phyloP scores from a whole-genome alignment of 2,329 filamentous ascomycete species.

The Talaromyces marneffei region DNA sequence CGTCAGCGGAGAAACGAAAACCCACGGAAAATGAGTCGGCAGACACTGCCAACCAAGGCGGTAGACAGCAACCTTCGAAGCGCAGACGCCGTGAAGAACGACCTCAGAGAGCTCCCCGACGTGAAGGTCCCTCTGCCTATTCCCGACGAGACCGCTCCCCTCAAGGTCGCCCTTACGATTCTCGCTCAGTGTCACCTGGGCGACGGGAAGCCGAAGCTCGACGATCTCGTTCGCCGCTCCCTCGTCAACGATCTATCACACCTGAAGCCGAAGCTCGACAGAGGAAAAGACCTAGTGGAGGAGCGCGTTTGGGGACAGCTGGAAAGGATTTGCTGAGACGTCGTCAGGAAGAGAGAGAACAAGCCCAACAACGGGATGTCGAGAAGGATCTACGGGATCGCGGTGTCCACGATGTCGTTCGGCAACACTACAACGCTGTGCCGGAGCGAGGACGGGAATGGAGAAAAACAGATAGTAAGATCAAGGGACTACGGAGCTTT shows the following conservation, averaged over 20 bases:
- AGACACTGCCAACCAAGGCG: conserved; percentile 20
- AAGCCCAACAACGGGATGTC: conserved; percentile 35
- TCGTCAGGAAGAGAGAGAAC: conserved; percentile 41
- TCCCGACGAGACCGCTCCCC: conserved; percentile 34
- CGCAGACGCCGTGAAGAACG: conserved; percentile 14
- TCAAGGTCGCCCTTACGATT: conserved; percentile 15
- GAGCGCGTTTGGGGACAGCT: conserved; percentile 36
- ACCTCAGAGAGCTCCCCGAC: conserved; percentile 28
- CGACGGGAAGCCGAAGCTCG: conserved; percentile 24
- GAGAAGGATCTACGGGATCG: conserved; percentile 38
- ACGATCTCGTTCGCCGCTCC: conserved; percentile 38
- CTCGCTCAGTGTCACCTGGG: conserved; percentile 15
- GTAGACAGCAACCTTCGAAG: conserved; percentile 7
- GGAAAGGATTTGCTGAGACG: conserved; percentile 37
- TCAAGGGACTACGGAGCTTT: conserved; percentile 88
- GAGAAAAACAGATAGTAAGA: conserved; percentile 88
- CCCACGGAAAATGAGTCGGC: conserved; percentile 21
- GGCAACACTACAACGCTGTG: conserved; percentile 92
- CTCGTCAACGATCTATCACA: conserved; percentile 38
- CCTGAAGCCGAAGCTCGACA: conserved; percentile 34
- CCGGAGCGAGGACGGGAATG: conserved; percentile 90
- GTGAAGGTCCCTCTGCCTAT: conserved; percentile 36
- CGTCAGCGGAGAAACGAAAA: conserved; percentile 26
- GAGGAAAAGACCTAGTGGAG: conserved; percentile 44
- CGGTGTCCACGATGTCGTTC: conserved; percentile 76